Conservation (phyloP, 768 basidiomycete genomes). For the Phylloporus sp. region DNA sequence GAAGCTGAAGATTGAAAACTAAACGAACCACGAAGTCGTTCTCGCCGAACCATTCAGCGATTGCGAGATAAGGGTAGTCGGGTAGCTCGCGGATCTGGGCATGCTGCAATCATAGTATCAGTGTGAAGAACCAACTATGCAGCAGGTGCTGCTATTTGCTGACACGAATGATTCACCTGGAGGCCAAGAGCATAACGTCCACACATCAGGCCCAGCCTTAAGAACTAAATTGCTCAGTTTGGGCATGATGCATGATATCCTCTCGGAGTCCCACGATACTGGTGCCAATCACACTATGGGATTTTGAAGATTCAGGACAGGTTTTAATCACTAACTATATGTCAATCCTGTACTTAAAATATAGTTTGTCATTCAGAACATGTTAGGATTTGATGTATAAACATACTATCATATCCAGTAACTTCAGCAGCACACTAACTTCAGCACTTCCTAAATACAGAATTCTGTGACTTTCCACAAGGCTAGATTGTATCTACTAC, state of each 20-base stretch:
- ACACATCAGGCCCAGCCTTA: neutral
- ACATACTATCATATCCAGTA: no score
- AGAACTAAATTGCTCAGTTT: no score
- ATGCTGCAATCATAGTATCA: slow-evolving; percentile 12
- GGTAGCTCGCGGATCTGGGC: slow-evolving; percentile 35
- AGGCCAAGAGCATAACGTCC: slow-evolving; percentile 3
- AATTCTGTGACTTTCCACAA: no score
- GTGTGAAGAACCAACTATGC: neutral
- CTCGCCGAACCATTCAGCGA: slow-evolving; percentile 59
- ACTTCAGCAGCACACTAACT: no score
- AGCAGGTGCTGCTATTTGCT: no score
- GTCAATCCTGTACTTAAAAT: neutral
- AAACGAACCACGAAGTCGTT: slow-evolving; percentile 48
- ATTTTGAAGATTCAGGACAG: no score
- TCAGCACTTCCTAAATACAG: no score
- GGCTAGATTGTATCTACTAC: no score
- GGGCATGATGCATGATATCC: no score
- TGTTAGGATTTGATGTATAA: neutral
- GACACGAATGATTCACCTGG: neutral
- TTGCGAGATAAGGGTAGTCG: slow-evolving; percentile 38
- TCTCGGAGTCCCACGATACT: no score
- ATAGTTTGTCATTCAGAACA: neutral
- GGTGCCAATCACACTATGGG: no score
- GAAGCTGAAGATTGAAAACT: neutral
- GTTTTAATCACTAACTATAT: neutral